phyloP scores from a whole-genome alignment of 2,329 filamentous ascomycete genomes.

The Rasamsonia emersonii region DNA sequence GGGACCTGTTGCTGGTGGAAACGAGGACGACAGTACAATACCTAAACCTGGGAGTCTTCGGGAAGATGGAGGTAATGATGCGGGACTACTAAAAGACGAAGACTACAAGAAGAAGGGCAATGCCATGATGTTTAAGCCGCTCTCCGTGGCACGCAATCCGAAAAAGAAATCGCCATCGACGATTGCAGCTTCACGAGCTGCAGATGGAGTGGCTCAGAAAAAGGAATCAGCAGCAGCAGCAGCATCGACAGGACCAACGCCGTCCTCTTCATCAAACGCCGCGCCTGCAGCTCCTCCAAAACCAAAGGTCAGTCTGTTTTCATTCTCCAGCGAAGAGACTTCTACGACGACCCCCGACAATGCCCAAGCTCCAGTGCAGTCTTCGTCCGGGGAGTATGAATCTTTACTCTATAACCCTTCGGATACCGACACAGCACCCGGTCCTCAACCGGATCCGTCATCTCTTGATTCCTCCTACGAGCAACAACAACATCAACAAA shows the following conservation, averaged over 20 bases:
- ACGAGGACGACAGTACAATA: constrained; percentile 22
- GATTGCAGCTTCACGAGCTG: constrained; percentile 12
- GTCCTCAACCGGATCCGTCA: constrained; percentile 10
- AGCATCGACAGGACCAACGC: constrained; percentile 13
- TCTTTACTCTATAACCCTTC: constrained; percentile 32
- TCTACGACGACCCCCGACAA: constrained; percentile 5
- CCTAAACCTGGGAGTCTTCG: constrained; percentile 18
- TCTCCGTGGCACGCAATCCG: constrained; percentile 72
- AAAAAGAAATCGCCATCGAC: constrained; percentile 44
- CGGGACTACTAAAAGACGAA: constrained; percentile 13
- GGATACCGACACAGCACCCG: constrained; percentile 12
- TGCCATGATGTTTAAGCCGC: constrained; percentile 77
- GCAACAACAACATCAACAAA: constrained; percentile 9
- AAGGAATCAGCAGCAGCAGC: constrained; percentile 6
- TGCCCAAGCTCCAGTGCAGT: constrained; percentile 7
- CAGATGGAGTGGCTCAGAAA: constrained; percentile 9
- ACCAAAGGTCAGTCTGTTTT: constrained; percentile 38
- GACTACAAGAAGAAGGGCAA: constrained; percentile 56
- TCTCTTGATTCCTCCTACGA: constrained; percentile 7
- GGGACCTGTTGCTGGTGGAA: constrained; percentile 25
- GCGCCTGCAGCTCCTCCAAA: constrained; percentile 22
- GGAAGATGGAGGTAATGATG: constrained; percentile 7
- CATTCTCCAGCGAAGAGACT: constrained; percentile 24
- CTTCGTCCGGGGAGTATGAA: constrained; percentile 28
- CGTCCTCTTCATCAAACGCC: constrained; percentile 9